Evolutionary conservation across 345 rosid genomes (phyloP), one percentile per base, ranked within the genome.

Genomic region (Lepidium sativum): DNA sequence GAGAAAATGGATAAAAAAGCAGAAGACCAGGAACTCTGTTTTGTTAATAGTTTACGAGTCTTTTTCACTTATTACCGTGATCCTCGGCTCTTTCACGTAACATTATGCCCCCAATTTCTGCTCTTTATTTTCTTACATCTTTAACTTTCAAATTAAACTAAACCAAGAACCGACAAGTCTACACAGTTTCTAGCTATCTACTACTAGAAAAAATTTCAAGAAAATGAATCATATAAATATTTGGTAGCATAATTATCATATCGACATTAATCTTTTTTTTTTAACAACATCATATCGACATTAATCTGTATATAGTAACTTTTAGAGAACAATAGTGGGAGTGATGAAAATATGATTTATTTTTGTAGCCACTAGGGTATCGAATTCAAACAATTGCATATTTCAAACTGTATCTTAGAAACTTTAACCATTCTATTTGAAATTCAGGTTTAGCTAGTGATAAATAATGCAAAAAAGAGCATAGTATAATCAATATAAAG

Each of bases 1-100:
- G n/a, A n/a, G n/a, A 43, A 44, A 44, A 13, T 70, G 61, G 53
- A 54, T 54, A 16, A 4, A 35, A 25, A 43, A 62, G 25, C 68
- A 70, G 75, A 45, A 53, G 57, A 70, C 56, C 63, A 44, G 69
- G 75, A 70, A 62, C 41, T 62, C 35, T 70, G 69, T 45, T 70
- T 44, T 70, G 4, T 53, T 35, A 54, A 39, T 40, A 53, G 40
- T 34, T 35, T 44, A 17, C 33, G 69, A 70, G 69, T n/a, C 37
- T 58, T 54, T 70, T 70, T 27, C 49, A 70, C 51, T 29, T 43
- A 54, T 61, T 62, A 70, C 63, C 75, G 63, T 54, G 51, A 62
- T 44, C 63, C 40, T 45, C 69, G 69, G 69, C 63, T 53, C 9
- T 63, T 62, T 44, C 69, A 47, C 75, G 69, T 38, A 62, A 54